Conservation (phyloP, 345 rosid species). For the Aquilaria malaccensis region DNA sequence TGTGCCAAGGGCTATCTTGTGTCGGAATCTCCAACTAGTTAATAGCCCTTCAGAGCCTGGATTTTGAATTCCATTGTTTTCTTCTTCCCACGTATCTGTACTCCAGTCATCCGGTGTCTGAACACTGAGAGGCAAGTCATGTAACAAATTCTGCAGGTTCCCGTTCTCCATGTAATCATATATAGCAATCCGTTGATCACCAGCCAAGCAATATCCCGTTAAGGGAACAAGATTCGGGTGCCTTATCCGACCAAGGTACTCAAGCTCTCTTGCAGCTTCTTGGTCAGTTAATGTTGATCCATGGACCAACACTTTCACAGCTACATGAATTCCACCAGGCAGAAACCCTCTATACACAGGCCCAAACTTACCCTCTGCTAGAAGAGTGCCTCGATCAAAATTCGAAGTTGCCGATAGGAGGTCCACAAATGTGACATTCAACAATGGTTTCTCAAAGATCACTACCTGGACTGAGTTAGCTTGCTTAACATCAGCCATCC, state of each 20-base stretch:
- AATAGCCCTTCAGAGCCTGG: constrained; percentile 51
- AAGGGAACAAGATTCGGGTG: constrained; percentile 90
- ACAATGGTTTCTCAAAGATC: constrained; percentile 85
- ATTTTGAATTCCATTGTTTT: constrained; percentile 51
- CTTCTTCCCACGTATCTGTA: constrained; percentile 81
- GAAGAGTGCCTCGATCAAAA: constrained; percentile 79
- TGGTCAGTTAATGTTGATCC: constrained; percentile 85
- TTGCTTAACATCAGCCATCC: constrained; percentile 95
- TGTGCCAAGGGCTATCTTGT: constrained; percentile 76
- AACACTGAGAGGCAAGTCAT: constrained; percentile 80
- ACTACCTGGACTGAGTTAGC: constrained; percentile 67
- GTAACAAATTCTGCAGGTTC: constrained; percentile 82
- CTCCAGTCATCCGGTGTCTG: constrained; percentile 85
- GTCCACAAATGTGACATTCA: constrained; percentile 79
- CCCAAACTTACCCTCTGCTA: constrained; percentile 91
- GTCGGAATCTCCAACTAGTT: constrained; percentile 81
- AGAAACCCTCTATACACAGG: constrained; percentile 89
- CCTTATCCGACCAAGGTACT: constrained; percentile 79
- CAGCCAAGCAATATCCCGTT: constrained; percentile 86
- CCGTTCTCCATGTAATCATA: constrained; percentile 98
- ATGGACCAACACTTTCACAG: constrained; percentile 83
- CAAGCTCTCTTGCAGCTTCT: constrained; percentile 89
- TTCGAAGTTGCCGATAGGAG: constrained; percentile 81
- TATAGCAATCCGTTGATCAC: constrained; percentile 91
- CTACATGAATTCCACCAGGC: constrained; percentile 93